Evolutionary conservation across 495 filamentous ascomycete species (phyloP).

Genomic region (Penicillium tannophilum): DNA sequence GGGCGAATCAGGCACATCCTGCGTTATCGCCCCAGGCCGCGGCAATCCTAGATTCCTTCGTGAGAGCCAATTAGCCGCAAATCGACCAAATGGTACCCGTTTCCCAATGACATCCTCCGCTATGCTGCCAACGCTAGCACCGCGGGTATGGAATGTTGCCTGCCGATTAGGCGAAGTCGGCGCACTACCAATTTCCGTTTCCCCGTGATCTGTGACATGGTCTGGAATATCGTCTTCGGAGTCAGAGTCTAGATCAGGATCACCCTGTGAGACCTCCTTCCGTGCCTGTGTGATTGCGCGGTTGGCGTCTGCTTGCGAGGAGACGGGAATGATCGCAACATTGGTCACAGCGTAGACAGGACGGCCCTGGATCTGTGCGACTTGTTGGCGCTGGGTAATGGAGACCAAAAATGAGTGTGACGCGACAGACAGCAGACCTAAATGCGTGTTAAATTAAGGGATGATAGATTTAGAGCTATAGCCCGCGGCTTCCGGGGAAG

Average conservation of each 20-base stretch:
- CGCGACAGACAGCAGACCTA: slow-evolving; percentile 74
- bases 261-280: slow-evolving; percentile 38
- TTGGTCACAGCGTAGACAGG: slow-evolving; percentile 84
- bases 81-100: slow-evolving; percentile 79
- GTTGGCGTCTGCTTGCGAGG: slow-evolving; percentile 71
- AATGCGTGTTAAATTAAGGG: not conserved
- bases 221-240: slow-evolving; percentile 43
- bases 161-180: slow-evolving; percentile 34
- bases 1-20: slow-evolving; percentile 24
- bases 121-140: slow-evolving; percentile 55
- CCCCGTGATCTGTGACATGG: slow-evolving; percentile 37
- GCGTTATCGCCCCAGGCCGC: slow-evolving; percentile 32
- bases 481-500: not conserved
- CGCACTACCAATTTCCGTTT: slow-evolving; percentile 37
- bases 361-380: slow-evolving; percentile 79
- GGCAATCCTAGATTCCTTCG: slow-evolving; percentile 70
- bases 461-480: not conserved
- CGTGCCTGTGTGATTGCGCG: slow-evolving; percentile 67
- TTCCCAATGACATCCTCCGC: slow-evolving; percentile 82
- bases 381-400: slow-evolving; percentile 81
- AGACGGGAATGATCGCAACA: slow-evolving; percentile 83
- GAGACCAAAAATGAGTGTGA: slow-evolving; percentile 78
- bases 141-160: slow-evolving; percentile 24
- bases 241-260: slow-evolving; percentile 30
- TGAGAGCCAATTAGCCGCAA: slow-evolving; percentile 89